Evolutionary conservation across 495 filamentous ascomycete species (phyloP).

Genomic region (Filosporella fistucella): DNA sequence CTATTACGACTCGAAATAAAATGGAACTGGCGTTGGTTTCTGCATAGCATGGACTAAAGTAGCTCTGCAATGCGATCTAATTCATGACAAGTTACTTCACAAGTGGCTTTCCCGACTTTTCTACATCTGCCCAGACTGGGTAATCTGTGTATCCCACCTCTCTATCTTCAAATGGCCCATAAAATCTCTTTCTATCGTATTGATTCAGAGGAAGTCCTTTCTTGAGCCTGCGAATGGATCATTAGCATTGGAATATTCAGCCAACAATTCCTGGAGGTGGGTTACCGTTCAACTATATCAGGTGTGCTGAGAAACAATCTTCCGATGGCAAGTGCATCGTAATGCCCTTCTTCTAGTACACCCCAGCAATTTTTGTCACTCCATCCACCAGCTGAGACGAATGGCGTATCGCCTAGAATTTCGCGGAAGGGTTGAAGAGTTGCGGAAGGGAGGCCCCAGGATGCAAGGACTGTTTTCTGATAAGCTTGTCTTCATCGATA

Average conservation of each 20-base stretch:
- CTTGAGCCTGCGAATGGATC: conserved; percentile 35
- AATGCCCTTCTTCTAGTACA: conserved; percentile 36
- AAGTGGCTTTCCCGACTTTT: conserved; percentile 15
- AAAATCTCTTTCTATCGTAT: conserved; percentile 59
- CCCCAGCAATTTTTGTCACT: conserved; percentile 42
- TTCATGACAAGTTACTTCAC: conserved; percentile 2
- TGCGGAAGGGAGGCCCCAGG: conserved; percentile 38
- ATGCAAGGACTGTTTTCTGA: conserved; percentile 24
- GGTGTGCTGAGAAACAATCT: conserved; percentile 17
- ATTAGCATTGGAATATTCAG: conserved; percentile 1
- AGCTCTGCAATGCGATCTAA: neutral
- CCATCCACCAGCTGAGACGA: conserved; percentile 44
- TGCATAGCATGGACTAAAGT: conserved; percentile 8
- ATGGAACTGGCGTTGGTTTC: neutral
- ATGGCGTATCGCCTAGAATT: conserved; percentile 43
- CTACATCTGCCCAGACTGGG: conserved; percentile 8
- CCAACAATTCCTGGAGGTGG: neutral
- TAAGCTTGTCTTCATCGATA: neutral
- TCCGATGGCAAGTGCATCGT: conserved; percentile 30
- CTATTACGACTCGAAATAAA: neutral
- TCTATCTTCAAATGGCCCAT: conserved; percentile 36
- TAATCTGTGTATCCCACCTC: conserved; percentile 63
- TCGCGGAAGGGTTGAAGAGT: conserved; percentile 34
- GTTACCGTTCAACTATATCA: conserved; percentile 18
- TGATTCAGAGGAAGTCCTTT: conserved; percentile 47